A percentile compares a stretch with the other conserved stretches of the same genome.
Conservation (phyloP, 768 basidiomycete species). For the Phylloporus rhodoxanthus region DNA sequence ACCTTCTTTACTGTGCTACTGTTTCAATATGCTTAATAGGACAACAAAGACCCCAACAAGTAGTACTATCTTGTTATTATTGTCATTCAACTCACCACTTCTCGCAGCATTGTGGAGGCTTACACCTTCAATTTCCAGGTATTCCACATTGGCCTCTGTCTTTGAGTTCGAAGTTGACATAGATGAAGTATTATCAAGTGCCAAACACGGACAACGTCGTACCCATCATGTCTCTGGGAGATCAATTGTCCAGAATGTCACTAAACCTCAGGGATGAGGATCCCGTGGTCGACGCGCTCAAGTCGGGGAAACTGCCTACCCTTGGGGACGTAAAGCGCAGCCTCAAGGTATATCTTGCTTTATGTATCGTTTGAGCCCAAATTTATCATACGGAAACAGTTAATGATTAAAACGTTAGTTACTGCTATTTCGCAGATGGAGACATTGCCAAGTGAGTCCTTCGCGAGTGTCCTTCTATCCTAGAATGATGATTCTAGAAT, state of each 20-base stretch:
- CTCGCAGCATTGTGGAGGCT: slow-evolving; percentile 70
- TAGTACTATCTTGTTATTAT: slow-evolving; percentile 27
- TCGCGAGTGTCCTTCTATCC: neutral
- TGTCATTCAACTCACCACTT: slow-evolving; percentile 7
- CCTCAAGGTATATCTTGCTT: slow-evolving; percentile 50
- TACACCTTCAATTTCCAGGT: slow-evolving; percentile 86
- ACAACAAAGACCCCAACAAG: slow-evolving; percentile 83
- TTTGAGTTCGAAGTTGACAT: slow-evolving; percentile 3
- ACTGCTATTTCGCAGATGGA: slow-evolving; percentile 80
- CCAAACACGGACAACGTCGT: slow-evolving; percentile 54
- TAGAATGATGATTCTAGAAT: slow-evolving; percentile 39
- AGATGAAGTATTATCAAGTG: slow-evolving; percentile 57
- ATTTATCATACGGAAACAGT: slow-evolving; percentile 34
- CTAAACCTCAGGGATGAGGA: slow-evolving; percentile 41
- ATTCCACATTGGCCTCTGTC: slow-evolving; percentile 5
- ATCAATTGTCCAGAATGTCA: slow-evolving; percentile 48
- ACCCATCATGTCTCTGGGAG: slow-evolving; percentile 71
- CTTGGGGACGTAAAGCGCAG: slow-evolving; percentile 77
- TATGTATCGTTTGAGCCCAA: neutral
- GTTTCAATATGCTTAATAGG: slow-evolving; percentile 39
- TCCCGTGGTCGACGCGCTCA: slow-evolving; percentile 55
- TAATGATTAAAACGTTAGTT: slow-evolving; percentile 70
- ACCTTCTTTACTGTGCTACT: neutral
- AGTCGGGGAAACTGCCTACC: slow-evolving; percentile 60
- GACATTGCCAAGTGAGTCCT: slow-evolving; percentile 58